phyloP scores from a whole-genome alignment of 2,329 filamentous ascomycete species.

The Aotearoamyces nothofagi region DNA sequence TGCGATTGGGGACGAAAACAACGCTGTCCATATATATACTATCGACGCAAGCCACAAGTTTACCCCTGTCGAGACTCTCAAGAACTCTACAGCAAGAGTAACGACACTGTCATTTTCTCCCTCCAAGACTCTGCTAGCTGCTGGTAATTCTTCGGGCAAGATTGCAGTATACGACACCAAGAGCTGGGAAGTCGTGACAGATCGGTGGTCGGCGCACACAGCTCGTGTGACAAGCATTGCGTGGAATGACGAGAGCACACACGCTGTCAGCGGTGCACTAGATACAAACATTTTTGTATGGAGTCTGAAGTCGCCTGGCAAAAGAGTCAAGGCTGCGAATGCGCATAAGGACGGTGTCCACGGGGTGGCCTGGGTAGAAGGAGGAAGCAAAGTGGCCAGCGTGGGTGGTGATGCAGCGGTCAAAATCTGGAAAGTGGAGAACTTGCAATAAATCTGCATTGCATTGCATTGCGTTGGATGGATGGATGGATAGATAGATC shows the following conservation, averaged over 20 bases:
- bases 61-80: slow-evolving; percentile 28
- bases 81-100: slow-evolving; percentile 54
- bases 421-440: slow-evolving; percentile 68
- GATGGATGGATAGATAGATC: no score
- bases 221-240: slow-evolving; percentile 50
- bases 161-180: slow-evolving; percentile 64
- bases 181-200: slow-evolving; percentile 59
- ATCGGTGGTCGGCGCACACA: slow-evolving; percentile 62
- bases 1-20: slow-evolving; percentile 64
- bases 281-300: slow-evolving; percentile 91
- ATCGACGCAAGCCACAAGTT: slow-evolving; percentile 41
- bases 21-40: slow-evolving; percentile 61
- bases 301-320: slow-evolving; percentile 72
- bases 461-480: no score
- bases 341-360: slow-evolving; percentile 95
- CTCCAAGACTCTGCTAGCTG: slow-evolving; percentile 63
- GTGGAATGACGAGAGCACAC: slow-evolving; percentile 67
- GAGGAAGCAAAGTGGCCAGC: slow-evolving; percentile 53
- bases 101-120: slow-evolving; percentile 74
- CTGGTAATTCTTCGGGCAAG: slow-evolving; percentile 72
- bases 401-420: slow-evolving; percentile 78
- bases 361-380: slow-evolving; percentile 67
- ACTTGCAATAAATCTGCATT: slow-evolving; percentile 29
- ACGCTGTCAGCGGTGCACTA: slow-evolving; percentile 69
- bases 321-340: slow-evolving; percentile 69